Percentiles rank a stretch among this genome's conserved stretches.
These are phyloP conservation scores for Cytospora leucostoma DNA, from an alignment of 2,329 filamentous ascomycete genomes.

Conservation along the genomic window DNA sequence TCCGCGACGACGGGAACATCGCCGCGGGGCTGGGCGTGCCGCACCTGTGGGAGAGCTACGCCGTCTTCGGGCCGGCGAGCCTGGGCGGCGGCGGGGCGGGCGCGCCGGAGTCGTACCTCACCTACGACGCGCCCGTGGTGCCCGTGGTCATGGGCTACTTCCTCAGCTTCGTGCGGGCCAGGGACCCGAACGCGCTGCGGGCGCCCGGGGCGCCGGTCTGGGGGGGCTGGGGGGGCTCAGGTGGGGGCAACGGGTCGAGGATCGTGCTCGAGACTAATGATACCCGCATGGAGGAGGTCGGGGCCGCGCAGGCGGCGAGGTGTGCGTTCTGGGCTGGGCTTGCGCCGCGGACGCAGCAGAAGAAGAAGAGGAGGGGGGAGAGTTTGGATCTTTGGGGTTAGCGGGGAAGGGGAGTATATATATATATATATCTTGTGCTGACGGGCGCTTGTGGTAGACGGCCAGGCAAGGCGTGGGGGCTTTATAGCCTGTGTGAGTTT, in stretches of 20 bases:
- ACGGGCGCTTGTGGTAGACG: neutral
- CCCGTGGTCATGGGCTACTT: slow-evolving; percentile 52
- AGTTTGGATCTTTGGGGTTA: neutral
- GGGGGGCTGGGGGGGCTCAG: slow-evolving; percentile 40
- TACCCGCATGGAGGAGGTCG: slow-evolving; percentile 44
- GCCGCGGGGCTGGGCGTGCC: slow-evolving; percentile 48
- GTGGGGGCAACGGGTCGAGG: slow-evolving; percentile 36
- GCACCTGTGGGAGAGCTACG: slow-evolving; percentile 50
- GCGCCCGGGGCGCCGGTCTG: slow-evolving; percentile 42
- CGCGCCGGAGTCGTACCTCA: slow-evolving; percentile 42
- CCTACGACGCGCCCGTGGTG: slow-evolving; percentile 48
- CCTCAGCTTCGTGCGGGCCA: slow-evolving; percentile 48
- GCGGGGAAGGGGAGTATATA: neutral
- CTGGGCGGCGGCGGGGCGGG: slow-evolving; percentile 34
- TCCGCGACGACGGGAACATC: slow-evolving; percentile 41
- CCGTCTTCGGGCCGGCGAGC: slow-evolving; percentile 50
- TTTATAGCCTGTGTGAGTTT: neutral
- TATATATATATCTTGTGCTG: neutral
- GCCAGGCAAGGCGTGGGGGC: neutral
- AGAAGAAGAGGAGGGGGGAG: slow-evolving; percentile 21
- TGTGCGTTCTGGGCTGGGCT: slow-evolving; percentile 47
- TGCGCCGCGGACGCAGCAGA: slow-evolving; percentile 39
- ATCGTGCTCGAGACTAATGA: slow-evolving; percentile 45
- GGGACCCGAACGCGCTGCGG: slow-evolving; percentile 47
- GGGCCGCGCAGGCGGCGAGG: slow-evolving; percentile 38